Percentiles rank a stretch among this genome's conserved stretches.
These are phyloP conservation scores for Westerdykella sp. DNA, from an alignment of 2,329 filamentous ascomycete genomes.

Conservation along the genomic window DNA sequence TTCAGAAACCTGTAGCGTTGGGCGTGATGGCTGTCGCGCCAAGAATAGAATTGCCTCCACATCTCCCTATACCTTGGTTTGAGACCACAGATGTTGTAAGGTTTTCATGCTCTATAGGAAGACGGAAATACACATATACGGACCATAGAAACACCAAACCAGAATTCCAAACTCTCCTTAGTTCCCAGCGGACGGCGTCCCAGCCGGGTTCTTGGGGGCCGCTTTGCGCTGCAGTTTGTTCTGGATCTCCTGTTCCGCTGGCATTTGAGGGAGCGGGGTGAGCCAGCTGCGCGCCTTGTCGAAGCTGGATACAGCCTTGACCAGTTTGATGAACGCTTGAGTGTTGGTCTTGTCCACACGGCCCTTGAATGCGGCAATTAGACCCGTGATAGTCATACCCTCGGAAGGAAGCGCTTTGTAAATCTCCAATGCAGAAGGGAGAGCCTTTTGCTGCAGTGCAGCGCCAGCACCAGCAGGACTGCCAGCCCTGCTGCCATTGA, in stretches of 20 bases:
- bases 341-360: constrained; percentile 34
- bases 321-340: constrained; percentile 40
- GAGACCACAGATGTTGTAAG: too few species aligned
- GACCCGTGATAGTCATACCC: constrained; percentile 39
- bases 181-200: neutral
- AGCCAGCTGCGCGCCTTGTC: constrained; percentile 26
- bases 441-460: constrained; percentile 10
- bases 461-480: constrained; percentile 18
- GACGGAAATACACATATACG: too few species aligned
- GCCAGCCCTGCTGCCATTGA: constrained; percentile 25
- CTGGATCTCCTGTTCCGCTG: constrained; percentile 22
- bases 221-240: neutral
- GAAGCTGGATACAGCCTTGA: constrained; percentile 35
- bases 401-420: constrained; percentile 39
- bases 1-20: too few species aligned
- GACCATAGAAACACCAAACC: too few species aligned
- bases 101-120: too few species aligned
- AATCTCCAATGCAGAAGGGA: constrained; percentile 43
- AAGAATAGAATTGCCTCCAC: too few species aligned
- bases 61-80: too few species aligned
- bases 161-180: too few species aligned
- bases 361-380: constrained; percentile 40
- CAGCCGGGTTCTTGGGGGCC: neutral
- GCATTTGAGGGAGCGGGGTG: constrained; percentile 26
- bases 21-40: too few species aligned